Conservation (phyloP, 441 rosid species). For the Pelargonium fulgidum region DNA sequence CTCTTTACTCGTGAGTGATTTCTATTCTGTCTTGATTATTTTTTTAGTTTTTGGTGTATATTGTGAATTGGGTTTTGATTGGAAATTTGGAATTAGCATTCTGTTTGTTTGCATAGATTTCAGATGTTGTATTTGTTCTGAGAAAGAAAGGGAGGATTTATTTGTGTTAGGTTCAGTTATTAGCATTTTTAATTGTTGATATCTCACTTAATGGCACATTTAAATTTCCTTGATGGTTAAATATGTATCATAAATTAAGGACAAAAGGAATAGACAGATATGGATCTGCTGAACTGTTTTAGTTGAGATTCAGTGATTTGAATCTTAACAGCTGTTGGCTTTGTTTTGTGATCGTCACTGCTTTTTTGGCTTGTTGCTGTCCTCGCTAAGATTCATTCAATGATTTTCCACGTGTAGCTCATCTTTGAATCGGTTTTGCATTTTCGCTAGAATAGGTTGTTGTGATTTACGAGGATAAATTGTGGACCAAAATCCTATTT, state of each 20-base stretch:
- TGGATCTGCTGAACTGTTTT: neutral
- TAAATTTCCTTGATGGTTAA: neutral
- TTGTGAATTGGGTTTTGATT: conserved; percentile 13
- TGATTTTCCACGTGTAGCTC: too few species aligned
- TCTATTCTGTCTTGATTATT: too few species aligned
- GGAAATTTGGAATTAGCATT: conserved; percentile 13
- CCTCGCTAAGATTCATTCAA: neutral
- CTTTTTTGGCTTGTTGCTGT: neutral
- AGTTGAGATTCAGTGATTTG: neutral
- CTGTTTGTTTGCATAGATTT: conserved; percentile 1
- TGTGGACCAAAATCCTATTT: neutral
- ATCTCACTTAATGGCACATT: neutral
- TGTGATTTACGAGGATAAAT: neutral
- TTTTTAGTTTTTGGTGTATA: conserved; percentile 14
- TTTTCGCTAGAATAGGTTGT: neutral
- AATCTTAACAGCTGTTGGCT: neutral
- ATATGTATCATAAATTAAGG: neutral
- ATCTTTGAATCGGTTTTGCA: neutral
- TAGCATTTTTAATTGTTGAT: neutral
- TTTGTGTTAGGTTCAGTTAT: neutral
- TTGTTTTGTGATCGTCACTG: neutral
- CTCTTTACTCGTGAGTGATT: conserved; percentile 80
- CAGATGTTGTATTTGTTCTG: neutral
- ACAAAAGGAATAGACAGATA: neutral
- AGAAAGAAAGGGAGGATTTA: neutral